Percentiles rank a stretch among this genome's conserved stretches.
Conservation (phyloP, 2,329 filamentous ascomycete species). For the Sporothrix brunneoviolacea region DNA sequence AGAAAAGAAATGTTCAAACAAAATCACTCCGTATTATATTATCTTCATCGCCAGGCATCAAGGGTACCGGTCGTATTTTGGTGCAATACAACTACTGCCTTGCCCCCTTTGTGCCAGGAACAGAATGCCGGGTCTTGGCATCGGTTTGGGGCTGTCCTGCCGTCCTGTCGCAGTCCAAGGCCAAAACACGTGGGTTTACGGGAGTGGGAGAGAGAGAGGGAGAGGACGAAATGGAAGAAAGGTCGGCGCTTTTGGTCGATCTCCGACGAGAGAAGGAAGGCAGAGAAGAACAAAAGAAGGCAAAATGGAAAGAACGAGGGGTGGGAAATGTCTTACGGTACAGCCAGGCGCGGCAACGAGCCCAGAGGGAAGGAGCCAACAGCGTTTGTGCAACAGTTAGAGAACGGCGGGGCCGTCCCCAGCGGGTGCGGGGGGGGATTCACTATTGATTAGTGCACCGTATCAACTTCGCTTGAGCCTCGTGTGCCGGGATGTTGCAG, state of each 20-base stretch:
- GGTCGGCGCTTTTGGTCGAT: constrained; percentile 2
- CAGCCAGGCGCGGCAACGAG: not conserved
- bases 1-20: constrained; percentile 4
- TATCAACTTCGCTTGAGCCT: no score
- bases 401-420: constrained; percentile 1
- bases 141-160: constrained; percentile 5
- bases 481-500: no score
- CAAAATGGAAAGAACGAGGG: not conserved
- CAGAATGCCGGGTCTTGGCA: constrained; percentile 10
- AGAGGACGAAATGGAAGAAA: not conserved
- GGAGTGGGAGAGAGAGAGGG: not conserved
- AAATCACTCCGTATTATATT: not conserved
- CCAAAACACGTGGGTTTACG: constrained; percentile 10
- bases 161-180: constrained; percentile 5
- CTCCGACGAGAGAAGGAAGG: not conserved
- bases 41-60: not conserved
- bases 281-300: not conserved
- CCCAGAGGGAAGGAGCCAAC: constrained; percentile 2
- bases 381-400: not conserved
- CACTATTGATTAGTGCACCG: no score
- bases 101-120: constrained; percentile 6
- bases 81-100: no score
- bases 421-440: no score
- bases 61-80: no score
- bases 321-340: no score